phyloP scores from a whole-genome alignment of 371 early-diverging fungal genomes.

The Sanchytrium tribonematis region DNA sequence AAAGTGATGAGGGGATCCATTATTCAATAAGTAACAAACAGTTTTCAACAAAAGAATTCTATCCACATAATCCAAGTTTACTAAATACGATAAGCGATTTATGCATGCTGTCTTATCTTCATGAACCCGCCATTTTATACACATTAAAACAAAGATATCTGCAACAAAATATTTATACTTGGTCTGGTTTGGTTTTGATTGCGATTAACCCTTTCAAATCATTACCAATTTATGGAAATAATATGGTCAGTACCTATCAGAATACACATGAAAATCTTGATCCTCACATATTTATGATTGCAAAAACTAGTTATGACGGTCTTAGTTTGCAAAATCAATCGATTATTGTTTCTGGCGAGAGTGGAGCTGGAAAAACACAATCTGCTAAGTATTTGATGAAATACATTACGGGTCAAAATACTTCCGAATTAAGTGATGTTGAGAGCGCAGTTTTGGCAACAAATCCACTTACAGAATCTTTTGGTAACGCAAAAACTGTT shows the following conservation, averaged over 20 bases:
- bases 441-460: constrained; percentile 37
- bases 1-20: not conserved
- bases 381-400: constrained; percentile 83
- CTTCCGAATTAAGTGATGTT: constrained; percentile 15
- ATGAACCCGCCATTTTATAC: constrained; percentile 37
- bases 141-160: constrained; percentile 9
- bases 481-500: constrained; percentile 99
- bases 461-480: constrained; percentile 96
- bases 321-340: constrained; percentile 86
- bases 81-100: constrained; percentile 21
- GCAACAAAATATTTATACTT: constrained; percentile 45
- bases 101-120: constrained; percentile 58
- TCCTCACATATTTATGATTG: constrained; percentile 95
- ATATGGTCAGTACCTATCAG: constrained; percentile 50
- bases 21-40: not conserved
- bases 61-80: not conserved
- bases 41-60: not conserved
- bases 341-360: constrained; percentile 94
- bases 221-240: constrained; percentile 53
- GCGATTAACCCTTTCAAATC: constrained; percentile 90
- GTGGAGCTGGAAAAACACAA: constrained; percentile 25
- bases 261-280: constrained; percentile 73
- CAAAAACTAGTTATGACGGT: constrained; percentile 80
- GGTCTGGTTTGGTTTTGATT: constrained; percentile 91
- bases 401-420: constrained; percentile 74